Percentiles rank a stretch among this genome's conserved stretches.
Evolutionary conservation across 805 yeast species (phyloP).

Genomic region (Wickerhamomyces bovis): DNA sequence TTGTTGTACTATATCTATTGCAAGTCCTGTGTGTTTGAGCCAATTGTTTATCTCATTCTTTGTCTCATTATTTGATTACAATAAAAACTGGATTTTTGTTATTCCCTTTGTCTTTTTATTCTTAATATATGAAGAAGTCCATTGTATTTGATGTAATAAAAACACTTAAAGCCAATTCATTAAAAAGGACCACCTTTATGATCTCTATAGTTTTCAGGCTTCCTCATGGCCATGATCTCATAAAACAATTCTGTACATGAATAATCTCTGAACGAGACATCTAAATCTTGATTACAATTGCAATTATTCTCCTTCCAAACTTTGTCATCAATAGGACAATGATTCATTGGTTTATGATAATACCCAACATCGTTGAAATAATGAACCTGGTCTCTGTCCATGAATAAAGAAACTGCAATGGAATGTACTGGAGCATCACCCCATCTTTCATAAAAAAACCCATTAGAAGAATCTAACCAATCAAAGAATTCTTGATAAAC

Average conservation of each 20-base stretch:
- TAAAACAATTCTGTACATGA: constrained; percentile 63
- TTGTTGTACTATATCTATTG: no score
- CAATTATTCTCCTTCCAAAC: constrained; percentile 42
- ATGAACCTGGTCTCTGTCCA: constrained; percentile 62
- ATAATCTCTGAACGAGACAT: constrained; percentile 69
- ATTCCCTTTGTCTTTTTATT: no score
- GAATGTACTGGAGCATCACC: constrained; percentile 93
- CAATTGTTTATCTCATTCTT: no score
- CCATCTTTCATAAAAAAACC: constrained; percentile 66
- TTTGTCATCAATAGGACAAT: constrained; percentile 50
- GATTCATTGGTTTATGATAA: constrained; percentile 57
- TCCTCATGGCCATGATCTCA: constrained; percentile 44
- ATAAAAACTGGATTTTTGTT: no score
- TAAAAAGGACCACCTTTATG: constrained; percentile 23
- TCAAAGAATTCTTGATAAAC: constrained; percentile 41
- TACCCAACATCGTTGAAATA: constrained; percentile 82
- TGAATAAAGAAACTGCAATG: constrained; percentile 72
- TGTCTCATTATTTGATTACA: no score
- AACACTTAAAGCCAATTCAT: no score
- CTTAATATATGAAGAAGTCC: no score
- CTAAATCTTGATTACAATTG: constrained; percentile 52
- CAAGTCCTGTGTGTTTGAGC: no score
- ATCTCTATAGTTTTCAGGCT: constrained; percentile 65
- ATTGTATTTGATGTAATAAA: no score
- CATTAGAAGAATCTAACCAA: constrained; percentile 41